Base-by-base conservation (phyloP, 75 land plant species). In the Picea glauca region DNA sequence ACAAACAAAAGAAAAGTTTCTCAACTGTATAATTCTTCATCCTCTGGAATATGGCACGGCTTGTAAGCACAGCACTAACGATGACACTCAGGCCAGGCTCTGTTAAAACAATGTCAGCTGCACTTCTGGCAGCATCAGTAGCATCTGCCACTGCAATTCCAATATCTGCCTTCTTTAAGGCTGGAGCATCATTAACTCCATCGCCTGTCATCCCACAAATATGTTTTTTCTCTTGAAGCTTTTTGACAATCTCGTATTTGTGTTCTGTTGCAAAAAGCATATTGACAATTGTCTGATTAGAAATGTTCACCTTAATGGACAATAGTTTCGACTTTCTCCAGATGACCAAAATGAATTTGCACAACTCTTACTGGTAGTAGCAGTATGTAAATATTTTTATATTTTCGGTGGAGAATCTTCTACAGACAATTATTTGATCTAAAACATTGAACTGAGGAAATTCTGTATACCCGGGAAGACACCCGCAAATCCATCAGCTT, bases 121-220 rank as follows among this genome's bases (percentile, higher is more conserved):
- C 96, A 85, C 94, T 65, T 72, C 96, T 79, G 20, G 96, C 96
- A 74, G 94, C 96, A 88, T 93, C 96, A 30, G 96, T 93, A 12
- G 94, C 92, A 85, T 89, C 94, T 81, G 93, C 94, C 67, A 93
- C 96, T 73, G 96, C 96, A 77, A 93, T 93, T 46, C 96, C 94
- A 80, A 93, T 93, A 78, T 93, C 96, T 4, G 96, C 96, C 79
- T 90, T 93, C 82, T 93, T 93, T 76, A 93, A 65, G 35, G 96
- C 96, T 72, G 96, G 94, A 15, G 96, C 96, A 88, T 93, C 96
- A 84, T 93, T 93, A 13, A 93, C 96, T 58, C 96, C 96, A 88
- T 93, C 96, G 30, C 96, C 94, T 32, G 96, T 93, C 96, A 93
- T 93, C 57, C 96, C 96, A 79, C 89, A 86, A 40, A 90, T 93